Evolutionary conservation across 176 grass and related monocot species (phyloP).

Genomic region (Hsuehochloa calcarea): DNA sequence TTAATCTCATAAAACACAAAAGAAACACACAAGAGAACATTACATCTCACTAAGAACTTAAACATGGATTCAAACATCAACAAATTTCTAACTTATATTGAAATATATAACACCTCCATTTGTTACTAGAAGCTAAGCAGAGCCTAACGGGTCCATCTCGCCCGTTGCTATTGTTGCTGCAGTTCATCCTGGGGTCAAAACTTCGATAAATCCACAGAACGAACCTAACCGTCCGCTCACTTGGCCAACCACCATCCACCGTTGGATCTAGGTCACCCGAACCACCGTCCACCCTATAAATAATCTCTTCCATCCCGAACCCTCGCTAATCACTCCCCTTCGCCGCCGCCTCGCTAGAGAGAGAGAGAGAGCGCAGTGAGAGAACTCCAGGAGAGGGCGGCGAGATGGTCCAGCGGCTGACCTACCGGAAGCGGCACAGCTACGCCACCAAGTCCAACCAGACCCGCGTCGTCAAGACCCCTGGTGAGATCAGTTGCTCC

Average conservation of each 20-base stretch:
- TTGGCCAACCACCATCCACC: background rate
- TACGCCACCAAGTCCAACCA: constrained; percentile 81
- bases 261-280: constrained; percentile 62
- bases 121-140: too few species aligned
- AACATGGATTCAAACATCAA: too few species aligned
- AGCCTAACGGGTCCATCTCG: too few species aligned
- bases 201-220: background rate
- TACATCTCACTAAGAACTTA: too few species aligned
- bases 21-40: too few species aligned
- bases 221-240: constrained; percentile 9
- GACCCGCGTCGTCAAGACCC: constrained; percentile 79
- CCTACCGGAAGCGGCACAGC: constrained; percentile 74
- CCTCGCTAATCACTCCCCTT: background rate
- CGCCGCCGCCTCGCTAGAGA: constrained; percentile 4
- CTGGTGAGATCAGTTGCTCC: constrained; percentile 27
- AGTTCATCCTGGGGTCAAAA: background rate
- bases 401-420: constrained; percentile 83
- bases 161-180: background rate
- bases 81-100: too few species aligned
- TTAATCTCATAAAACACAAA: too few species aligned
- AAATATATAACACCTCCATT: too few species aligned
- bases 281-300: constrained; percentile 20
- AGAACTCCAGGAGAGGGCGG: constrained; percentile 17
- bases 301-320: background rate
- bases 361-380: constrained; percentile 14